Base-by-base conservation (phyloP, 2,329 filamentous ascomycete species). In the Aspergillus japonicus region DNA sequence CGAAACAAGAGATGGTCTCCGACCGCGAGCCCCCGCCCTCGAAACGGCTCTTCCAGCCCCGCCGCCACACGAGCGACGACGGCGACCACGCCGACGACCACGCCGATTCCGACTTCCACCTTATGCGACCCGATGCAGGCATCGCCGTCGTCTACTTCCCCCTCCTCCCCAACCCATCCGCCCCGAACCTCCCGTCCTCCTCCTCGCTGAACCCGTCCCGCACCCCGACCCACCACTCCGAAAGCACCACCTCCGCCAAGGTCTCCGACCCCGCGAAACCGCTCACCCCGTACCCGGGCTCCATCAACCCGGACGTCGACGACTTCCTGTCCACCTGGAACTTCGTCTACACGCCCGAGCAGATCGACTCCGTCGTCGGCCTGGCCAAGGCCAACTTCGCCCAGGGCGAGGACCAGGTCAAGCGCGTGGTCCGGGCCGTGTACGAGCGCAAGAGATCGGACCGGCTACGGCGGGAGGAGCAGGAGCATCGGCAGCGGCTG, bases 291-390 rank as follows among this genome's bases (percentile, higher is more conserved):
- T 89, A 89, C 0, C 84, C 88, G 0, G 90, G 86, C 48, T 70
- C 70, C 2, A 89, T 98, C n/a, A 89, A 96, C 66, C 95, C 95
- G 0, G 87, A 88, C 24, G 85, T 84, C 2, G 90, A 86, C 56
- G 92, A 96, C 61, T 98, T 92, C 76, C 87, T 98, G 80, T 91
- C 87, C 66, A 99, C 95, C 0, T 99, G 95, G 95, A 99, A 99
- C 73, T 98, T 98, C 73, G 88, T 97, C 31, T 99, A 98, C 75
- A 96, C 90, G 2, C 89, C 92, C 0, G 88, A 95, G 59, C 89
- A 99, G 74, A 87, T 99, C 55, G 93, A 98, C 67, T 85, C 86
- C 26, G 92, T 96, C 0, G 89, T 96, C 2, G 82, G 84, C 5
- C 83, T 99, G 29, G 93, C 95, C 1, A 83, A 87, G 57, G 91